phyloP scores from a whole-genome alignment of 1,139 yeast genomes.

The Suhomyces yuchorum region DNA sequence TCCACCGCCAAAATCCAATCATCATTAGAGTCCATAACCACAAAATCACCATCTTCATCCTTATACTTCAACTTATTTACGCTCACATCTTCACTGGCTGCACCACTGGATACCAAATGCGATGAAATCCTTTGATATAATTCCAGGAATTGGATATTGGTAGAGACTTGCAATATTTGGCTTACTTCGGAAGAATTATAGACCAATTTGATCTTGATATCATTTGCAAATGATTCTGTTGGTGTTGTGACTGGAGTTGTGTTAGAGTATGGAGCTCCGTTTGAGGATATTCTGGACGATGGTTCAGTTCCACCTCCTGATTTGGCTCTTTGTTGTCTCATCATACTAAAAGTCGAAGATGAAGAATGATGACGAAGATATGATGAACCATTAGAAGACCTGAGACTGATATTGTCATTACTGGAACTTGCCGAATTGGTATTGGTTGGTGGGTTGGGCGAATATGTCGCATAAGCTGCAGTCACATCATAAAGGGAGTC shows the following conservation, averaged over 20 bases:
- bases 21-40: slow-evolving; percentile 82
- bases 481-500: slow-evolving; percentile 31
- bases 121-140: slow-evolving; percentile 45
- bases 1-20: slow-evolving; percentile 63
- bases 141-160: slow-evolving; percentile 47
- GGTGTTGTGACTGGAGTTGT: slow-evolving; percentile 11
- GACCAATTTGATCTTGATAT: slow-evolving; percentile 50
- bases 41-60: slow-evolving; percentile 96
- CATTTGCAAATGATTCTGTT: slow-evolving; percentile 13
- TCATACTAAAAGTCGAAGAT: slow-evolving; percentile 50
- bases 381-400: slow-evolving; percentile 34
- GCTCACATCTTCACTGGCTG: slow-evolving; percentile 36
- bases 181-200: slow-evolving; percentile 46
- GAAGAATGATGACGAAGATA: slow-evolving; percentile 48
- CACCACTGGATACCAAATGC: slow-evolving; percentile 35
- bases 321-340: slow-evolving; percentile 38
- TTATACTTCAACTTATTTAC: slow-evolving; percentile 69
- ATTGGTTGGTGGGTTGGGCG: slow-evolving; percentile 16
- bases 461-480: slow-evolving; percentile 17
- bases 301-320: slow-evolving; percentile 21
- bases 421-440: slow-evolving; percentile 12
- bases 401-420: slow-evolving; percentile 23
- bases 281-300: slow-evolving; percentile 15
- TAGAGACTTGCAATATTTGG: slow-evolving; percentile 43
- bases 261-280: slow-evolving; percentile 10